Evolutionary conservation across 148 eudicot species (phyloP).

Genomic region (Tetragonia tetragonoides): DNA sequence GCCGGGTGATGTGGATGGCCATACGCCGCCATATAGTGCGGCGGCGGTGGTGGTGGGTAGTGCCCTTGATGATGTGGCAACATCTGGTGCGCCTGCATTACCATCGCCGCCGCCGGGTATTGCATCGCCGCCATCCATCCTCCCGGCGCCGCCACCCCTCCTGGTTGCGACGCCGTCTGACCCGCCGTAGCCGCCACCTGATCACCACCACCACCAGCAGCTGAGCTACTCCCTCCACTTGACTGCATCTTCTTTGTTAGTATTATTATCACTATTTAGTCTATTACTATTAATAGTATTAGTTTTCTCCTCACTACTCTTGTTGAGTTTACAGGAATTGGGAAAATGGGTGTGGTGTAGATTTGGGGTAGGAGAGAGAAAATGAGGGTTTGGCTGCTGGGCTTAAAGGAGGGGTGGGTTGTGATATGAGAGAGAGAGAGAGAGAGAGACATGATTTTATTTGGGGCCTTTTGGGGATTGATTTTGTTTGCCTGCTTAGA

Average conservation of each 20-base stretch:
- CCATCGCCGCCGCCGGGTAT: constrained; percentile 89
- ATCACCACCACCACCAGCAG: constrained; percentile 11
- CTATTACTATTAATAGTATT: not conserved
- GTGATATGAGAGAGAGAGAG: not conserved
- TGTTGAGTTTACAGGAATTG: too few species aligned
- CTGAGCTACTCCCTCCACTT: constrained; percentile 11
- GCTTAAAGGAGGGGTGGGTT: too few species aligned
- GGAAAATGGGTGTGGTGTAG: too few species aligned
- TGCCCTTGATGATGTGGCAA: constrained; percentile 44
- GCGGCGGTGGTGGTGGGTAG: constrained; percentile 59
- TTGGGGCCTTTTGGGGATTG: not conserved
- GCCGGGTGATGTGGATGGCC: constrained; percentile 42
- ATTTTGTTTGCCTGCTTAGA: too few species aligned
- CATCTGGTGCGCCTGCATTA: constrained; percentile 83
- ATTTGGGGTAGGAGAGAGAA: too few species aligned
- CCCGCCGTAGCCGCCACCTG: not conserved
- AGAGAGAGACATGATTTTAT: constrained; percentile 24
- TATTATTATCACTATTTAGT: too few species aligned
- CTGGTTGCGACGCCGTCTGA: constrained; percentile 7
- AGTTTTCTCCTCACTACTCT: not conserved
- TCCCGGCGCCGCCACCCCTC: constrained; percentile 14
- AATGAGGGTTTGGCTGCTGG: too few species aligned
- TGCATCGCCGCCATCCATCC: constrained; percentile 70
- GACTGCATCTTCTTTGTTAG: constrained; percentile 31
- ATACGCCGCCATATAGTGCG: constrained; percentile 67